Percentiles rank a stretch among this genome's conserved stretches.
phyloP scores from a whole-genome alignment of 352 stramenopile species.

The Globisporangium spinosum region DNA sequence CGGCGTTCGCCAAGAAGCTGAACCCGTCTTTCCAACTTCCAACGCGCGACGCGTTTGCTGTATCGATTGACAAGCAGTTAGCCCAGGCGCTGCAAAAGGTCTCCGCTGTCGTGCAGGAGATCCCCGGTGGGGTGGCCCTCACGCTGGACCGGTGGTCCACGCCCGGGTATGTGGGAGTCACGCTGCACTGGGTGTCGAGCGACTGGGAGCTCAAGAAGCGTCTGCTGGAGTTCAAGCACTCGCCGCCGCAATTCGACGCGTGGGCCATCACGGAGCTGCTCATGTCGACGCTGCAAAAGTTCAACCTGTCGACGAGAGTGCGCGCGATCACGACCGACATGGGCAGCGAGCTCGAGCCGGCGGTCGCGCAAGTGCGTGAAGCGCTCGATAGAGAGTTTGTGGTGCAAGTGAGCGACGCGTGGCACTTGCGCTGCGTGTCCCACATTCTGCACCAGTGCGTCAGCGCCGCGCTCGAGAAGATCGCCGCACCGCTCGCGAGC shows the following conservation, averaged over 20 bases:
- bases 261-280: slow-evolving; percentile 7
- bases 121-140: slow-evolving; percentile 11
- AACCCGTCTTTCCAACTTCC: slow-evolving; percentile 3
- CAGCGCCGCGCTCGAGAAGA: neutral
- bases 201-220: slow-evolving; percentile 15
- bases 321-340: slow-evolving; percentile 13
- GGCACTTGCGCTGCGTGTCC: slow-evolving; percentile 11
- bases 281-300: slow-evolving; percentile 4
- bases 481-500: neutral
- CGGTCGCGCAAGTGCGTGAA: neutral
- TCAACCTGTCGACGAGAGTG: slow-evolving; percentile 10
- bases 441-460: slow-evolving; percentile 10
- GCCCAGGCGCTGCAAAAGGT: slow-evolving; percentile 5
- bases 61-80: slow-evolving; percentile 2
- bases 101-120: slow-evolving; percentile 4
- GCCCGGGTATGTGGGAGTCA: slow-evolving; percentile 10
- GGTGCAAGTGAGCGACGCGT: neutral
- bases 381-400: slow-evolving; percentile 1
- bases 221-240: slow-evolving; percentile 13
- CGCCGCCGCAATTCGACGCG: neutral
- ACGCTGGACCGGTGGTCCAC: slow-evolving; percentile 12
- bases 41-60: neutral
- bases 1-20: slow-evolving; percentile 9
- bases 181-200: slow-evolving; percentile 14
- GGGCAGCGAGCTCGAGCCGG: slow-evolving; percentile 3